Evolutionary conservation across 2,329 filamentous ascomycete genomes (phyloP).

Genomic region (Curvularia hawaiiensis): DNA sequence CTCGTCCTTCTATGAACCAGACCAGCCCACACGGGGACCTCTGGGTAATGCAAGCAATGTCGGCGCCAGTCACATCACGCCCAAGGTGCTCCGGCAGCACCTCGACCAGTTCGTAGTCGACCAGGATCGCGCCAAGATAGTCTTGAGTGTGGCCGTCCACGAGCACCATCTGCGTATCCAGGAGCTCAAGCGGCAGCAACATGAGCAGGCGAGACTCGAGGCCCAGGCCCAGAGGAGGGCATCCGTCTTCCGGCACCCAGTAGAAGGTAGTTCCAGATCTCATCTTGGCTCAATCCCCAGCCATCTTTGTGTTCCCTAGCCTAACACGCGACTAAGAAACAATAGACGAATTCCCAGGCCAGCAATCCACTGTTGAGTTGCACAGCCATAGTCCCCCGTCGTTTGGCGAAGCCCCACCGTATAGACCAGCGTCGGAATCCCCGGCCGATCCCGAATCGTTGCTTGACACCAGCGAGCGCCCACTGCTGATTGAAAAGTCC

Average conservation of each 20-base stretch:
- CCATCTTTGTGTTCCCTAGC: constrained; percentile 1
- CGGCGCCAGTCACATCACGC: constrained; percentile 64
- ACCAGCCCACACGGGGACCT: constrained; percentile 66
- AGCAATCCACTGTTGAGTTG: constrained; percentile 58
- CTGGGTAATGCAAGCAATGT: constrained; percentile 63
- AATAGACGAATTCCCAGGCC: constrained; percentile 66
- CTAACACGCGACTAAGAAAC: constrained; percentile 31
- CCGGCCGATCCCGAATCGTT: constrained; percentile 49
- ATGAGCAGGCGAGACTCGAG: constrained; percentile 76
- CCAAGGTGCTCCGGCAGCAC: constrained; percentile 77
- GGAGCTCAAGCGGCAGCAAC: constrained; percentile 73
- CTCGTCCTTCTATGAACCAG: constrained; percentile 67
- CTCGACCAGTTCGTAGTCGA: constrained; percentile 97
- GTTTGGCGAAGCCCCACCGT: constrained; percentile 23
- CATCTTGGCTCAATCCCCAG: constrained; percentile 12
- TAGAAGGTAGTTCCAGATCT: constrained; percentile 66
- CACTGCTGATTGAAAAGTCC: constrained; percentile 88
- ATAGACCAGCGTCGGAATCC: constrained; percentile 30
- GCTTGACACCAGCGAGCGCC: constrained; percentile 56
- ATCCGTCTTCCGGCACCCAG: constrained; percentile 70
- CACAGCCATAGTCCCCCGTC: constrained; percentile 21
- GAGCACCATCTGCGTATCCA: constrained; percentile 94
- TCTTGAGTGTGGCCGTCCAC: constrained; percentile 89
- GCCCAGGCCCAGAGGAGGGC: constrained; percentile 75
- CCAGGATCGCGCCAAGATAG: constrained; percentile 92